Conservation (phyloP, 2,329 filamentous ascomycete species). For the Epichloe bromicola region DNA sequence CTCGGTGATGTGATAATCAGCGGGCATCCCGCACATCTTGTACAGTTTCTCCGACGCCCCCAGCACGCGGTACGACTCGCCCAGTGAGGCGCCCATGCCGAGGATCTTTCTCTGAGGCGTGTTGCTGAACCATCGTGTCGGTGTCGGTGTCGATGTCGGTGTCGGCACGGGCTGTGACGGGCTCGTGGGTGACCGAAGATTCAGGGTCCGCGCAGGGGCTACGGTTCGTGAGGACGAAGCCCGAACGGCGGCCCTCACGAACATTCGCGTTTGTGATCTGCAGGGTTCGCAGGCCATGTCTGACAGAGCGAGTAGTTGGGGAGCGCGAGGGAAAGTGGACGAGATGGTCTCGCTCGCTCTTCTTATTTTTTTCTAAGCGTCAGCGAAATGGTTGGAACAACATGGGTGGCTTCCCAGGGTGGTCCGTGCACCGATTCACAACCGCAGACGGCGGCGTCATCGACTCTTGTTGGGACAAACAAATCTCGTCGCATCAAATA, state of each 20-base stretch:
- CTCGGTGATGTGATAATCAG: conserved; percentile 64
- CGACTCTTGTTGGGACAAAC: neutral
- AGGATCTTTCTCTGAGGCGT: conserved; percentile 21
- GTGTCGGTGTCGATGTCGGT: conserved; percentile 8
- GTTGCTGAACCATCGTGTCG: conserved; percentile 23
- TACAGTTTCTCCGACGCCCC: conserved; percentile 67
- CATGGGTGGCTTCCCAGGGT: neutral
- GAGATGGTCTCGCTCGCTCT: too few relatives aligned
- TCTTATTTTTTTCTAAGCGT: neutral
- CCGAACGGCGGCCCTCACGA: conserved; percentile 23
- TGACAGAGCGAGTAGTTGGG: conserved; percentile 1
- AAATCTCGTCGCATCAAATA: neutral
- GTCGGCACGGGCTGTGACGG: neutral
- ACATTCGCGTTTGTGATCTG: conserved; percentile 28
- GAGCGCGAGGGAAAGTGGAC: too few relatives aligned
- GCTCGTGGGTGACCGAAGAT: neutral
- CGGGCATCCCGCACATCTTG: conserved; percentile 58
- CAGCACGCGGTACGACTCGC: conserved; percentile 58
- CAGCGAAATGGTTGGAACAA: neutral
- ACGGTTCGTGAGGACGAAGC: conserved; percentile 14
- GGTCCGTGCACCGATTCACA: conserved; percentile 1
- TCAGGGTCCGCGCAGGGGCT: conserved; percentile 11
- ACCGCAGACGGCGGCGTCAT: neutral
- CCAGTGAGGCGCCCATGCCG: conserved; percentile 20
- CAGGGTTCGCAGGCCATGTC: conserved; percentile 36